Base-by-base conservation (phyloP, 2,329 filamentous ascomycete species). In the Talaromyces verruculosus region DNA sequence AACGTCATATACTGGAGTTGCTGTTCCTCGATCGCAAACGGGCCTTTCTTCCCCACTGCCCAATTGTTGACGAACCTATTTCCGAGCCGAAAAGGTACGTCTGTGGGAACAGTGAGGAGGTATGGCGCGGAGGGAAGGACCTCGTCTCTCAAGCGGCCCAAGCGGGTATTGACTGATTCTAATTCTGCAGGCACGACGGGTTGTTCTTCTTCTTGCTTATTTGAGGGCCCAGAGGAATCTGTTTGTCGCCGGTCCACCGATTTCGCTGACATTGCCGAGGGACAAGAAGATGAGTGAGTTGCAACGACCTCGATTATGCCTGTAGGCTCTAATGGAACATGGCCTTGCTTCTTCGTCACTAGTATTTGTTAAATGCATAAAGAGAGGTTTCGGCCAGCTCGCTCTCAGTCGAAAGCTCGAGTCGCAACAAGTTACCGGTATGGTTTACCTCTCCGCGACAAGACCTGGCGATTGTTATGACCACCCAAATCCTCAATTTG, bases 1-100 rank as follows among this genome's bases (percentile, higher is more conserved):
- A 86, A 88, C 65, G 85, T 88, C 79, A 87, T 81, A 74, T 89
- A 89, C 72, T 89, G 87, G 62, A 87, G 78, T 70, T 83, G 79
- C 71, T 87, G 82, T 74, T 89, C 87, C 68, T 83, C 78, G 19
- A 75, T 75, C 61, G 78, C 75, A 74, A 88, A 89, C 3, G 85
- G 83, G 2, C 82, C 83, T 65, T 83, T 79, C 73, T 78, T 73
- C 64, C 79, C 78, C 69, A 81, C 77, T 67, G 79, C 78, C 81
- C 82, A 84, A 70, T 81, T 79, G 70, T 77, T 80, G 67, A 78
- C 73, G 68, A 78, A 77, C 47, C 78, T 78, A 63, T 73, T 74
- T 49, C 77, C 78, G 49, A 81, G 76, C 61, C 76, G 78, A 70
- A 80, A 83, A 47, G 81, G 81, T 61, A 77, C 75, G 73, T 82